Conservation (phyloP, 768 basidiomycete genomes). For the Psilocybe tampanensis region DNA sequence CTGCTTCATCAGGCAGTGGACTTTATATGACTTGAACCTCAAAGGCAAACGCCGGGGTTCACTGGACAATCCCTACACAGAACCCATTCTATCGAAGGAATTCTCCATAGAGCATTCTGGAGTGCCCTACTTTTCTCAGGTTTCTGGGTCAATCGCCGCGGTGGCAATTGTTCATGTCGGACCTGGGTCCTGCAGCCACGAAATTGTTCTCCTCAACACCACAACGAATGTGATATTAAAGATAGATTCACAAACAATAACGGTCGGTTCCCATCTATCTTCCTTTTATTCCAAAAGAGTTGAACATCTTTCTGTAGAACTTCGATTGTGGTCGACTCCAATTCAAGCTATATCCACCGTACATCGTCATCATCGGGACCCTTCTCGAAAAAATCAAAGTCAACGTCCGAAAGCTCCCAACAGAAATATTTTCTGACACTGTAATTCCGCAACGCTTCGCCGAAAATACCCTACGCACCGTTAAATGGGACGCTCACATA, state of each 20-base stretch:
- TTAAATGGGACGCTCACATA: constrained; percentile 20
- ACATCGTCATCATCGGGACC: constrained; percentile 19
- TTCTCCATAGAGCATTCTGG: constrained; percentile 16
- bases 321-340: constrained; percentile 21
- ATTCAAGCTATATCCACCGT: constrained; percentile 20
- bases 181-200: constrained; percentile 19
- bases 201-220: constrained; percentile 33
- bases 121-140: constrained; percentile 18
- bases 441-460: neutral
- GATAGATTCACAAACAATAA: constrained; percentile 13
- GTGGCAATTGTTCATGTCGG: constrained; percentile 24
- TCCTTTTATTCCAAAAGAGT: neutral
- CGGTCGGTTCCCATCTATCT: constrained; percentile 9
- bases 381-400: constrained; percentile 19
- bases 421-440: constrained; percentile 11
- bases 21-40: constrained; percentile 16
- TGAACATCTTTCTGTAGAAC: constrained; percentile 6
- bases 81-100: constrained; percentile 12
- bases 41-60: constrained; percentile 9
- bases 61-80: neutral
- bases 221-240: constrained; percentile 13
- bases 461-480: neutral
- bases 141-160: constrained; percentile 29
- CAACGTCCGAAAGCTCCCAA: constrained; percentile 22
- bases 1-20: constrained; percentile 8